These are phyloP conservation scores for Penicillium roqueforti DNA, from an alignment of 495 filamentous ascomycete genomes.

Conservation along the genomic window DNA sequence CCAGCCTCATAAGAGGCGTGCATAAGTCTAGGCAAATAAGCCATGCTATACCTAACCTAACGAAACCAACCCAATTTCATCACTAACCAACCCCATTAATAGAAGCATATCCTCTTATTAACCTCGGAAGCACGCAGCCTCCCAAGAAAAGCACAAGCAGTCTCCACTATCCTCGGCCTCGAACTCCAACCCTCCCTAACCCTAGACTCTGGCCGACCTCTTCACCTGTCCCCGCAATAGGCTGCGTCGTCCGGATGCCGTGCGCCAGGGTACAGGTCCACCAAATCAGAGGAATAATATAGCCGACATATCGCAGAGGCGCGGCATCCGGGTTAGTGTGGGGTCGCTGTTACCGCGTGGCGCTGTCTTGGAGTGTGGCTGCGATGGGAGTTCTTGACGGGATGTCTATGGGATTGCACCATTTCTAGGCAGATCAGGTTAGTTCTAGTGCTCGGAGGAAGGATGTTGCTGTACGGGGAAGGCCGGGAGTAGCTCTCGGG, in stretches of 20 bases:
- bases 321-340: slow-evolving; percentile 9
- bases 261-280: slow-evolving; percentile 14
- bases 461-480: slow-evolving; percentile 16
- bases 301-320: slow-evolving; percentile 15
- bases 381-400: slow-evolving; percentile 4
- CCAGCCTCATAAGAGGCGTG: too few species aligned
- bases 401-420: slow-evolving; percentile 15
- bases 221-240: slow-evolving; percentile 8
- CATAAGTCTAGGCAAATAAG: too few species aligned
- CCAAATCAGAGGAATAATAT: slow-evolving; percentile 12
- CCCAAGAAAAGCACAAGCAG: slow-evolving; percentile 12
- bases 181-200: slow-evolving; percentile 14
- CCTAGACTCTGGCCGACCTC: slow-evolving; percentile 10
- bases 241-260: not conserved
- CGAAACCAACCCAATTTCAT: slow-evolving; percentile 4
- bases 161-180: slow-evolving; percentile 16
- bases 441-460: slow-evolving; percentile 14
- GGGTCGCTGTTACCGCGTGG: slow-evolving; percentile 3
- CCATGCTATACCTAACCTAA: slow-evolving; percentile 1
- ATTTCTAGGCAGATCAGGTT: slow-evolving; percentile 13
- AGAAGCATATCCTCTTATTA: slow-evolving; percentile 8
- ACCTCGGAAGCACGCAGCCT: not conserved
- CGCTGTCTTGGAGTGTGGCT: not conserved
- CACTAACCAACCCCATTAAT: slow-evolving; percentile 12
- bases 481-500: too few species aligned